Evolutionary conservation across 148 eudicot genomes (phyloP), one percentile per base, ranked within the genome.

Genomic region (Camellia sinensis): DNA sequence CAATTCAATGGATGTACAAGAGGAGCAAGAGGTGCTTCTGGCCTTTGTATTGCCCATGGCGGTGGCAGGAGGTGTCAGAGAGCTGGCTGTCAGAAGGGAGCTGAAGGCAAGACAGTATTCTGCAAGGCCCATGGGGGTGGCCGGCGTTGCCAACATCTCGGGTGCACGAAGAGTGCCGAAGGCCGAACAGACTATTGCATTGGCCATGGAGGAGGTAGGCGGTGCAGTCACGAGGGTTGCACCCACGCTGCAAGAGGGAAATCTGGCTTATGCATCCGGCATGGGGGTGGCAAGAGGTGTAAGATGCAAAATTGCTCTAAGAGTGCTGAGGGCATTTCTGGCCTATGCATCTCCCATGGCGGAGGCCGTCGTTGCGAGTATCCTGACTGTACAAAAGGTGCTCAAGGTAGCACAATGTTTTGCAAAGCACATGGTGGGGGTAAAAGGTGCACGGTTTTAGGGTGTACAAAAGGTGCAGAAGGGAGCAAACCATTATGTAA

Each of bases 51-150:
- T 29, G 79, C 89, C 43, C 97, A 93, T 73, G 97, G 97, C 52
- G 97, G 97, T 6, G 97, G 97, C 4, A 80, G 89, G 41, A 87
- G 97, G 83, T 92, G 96, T 79, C 88, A 84, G 78, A 87, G 80
- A 70, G 75, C 75, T 18, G 92, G 90, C 18, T 92, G 97, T 74
- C 88, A 82, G 46, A 92, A 89, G 82, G 97, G 97, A n/a, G 97
- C 96, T 3, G 96, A 92, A 86, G 96, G 96, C 43, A 89, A 64
- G 83, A 90, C 93, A 15, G 84, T 86, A 22, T 89, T 92, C 77
- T 92, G 96, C 85, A 92, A 92, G 79, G 93, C 91, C 50, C 96
- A 92, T 78, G 96, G 96, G 21, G 96, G 96, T 19, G 97, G 97
- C 48, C 81, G 89, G 46, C 84, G 97, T 75, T 92, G 97, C 80